These are phyloP conservation scores for Dispira parvispora DNA, from an alignment of 192 early-diverging fungal species.

Conservation along the genomic window DNA sequence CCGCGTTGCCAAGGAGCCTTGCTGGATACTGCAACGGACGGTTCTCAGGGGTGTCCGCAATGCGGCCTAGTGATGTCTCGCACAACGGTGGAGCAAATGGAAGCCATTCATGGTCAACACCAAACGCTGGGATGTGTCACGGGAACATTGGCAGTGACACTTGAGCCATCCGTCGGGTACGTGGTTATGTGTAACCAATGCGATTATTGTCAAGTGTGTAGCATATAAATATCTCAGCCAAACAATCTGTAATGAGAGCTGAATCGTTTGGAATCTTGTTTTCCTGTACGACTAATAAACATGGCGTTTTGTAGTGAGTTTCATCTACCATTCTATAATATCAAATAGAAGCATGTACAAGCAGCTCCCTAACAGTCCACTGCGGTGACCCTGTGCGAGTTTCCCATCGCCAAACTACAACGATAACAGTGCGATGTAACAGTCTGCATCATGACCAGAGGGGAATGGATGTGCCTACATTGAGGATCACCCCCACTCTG, in stretches of 20 bases:
- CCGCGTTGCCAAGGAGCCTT: neutral
- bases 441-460: too few relatives aligned
- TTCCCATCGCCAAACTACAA: too few relatives aligned
- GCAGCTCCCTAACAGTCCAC: neutral
- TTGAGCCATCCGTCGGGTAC: neutral
- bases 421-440: too few relatives aligned
- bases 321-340: neutral
- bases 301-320: neutral
- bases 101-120: neutral
- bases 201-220: conserved; percentile 6
- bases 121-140: neutral
- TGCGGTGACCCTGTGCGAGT: too few relatives aligned
- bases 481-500: too few relatives aligned
- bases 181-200: conserved; percentile 1
- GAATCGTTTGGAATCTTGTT: too few relatives aligned
- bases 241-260: too few relatives aligned
- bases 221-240: too few relatives aligned
- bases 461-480: too few relatives aligned
- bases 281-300: neutral
- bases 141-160: neutral
- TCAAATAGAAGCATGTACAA: neutral
- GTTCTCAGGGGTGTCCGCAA: neutral
- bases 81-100: neutral
- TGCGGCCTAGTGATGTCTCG: neutral
- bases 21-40: too few relatives aligned